Evolutionary conservation across 495 filamentous ascomycete genomes (phyloP), one percentile per base, ranked within the genome.

Genomic region (Podospora fimiseda): DNA sequence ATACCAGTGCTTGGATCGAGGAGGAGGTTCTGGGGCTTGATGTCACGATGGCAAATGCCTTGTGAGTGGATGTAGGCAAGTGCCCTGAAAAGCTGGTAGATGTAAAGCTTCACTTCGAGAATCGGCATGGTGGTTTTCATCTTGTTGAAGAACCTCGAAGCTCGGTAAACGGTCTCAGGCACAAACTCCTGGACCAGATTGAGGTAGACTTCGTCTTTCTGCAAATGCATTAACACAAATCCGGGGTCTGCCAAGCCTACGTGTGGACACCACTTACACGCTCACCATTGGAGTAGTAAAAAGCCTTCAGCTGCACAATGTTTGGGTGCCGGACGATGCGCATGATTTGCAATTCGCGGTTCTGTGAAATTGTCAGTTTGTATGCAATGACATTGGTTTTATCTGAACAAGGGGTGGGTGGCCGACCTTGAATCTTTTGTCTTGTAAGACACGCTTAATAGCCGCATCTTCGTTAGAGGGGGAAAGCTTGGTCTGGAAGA

Each of bases 91-190:
- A 99, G 85, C 74, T 99, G 93, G 71, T 99, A 99, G 68, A 96
- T 97, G 77, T 96, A 99, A 44, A 99, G 85, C 74, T 99, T 99
- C 63, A 97, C 90, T 69, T 97, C 93, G 48, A 99, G 80, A 68
- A 89, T 96, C 20, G 93, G 93, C 93, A 99, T 99, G 14, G 94
- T 96, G 5, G 93, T 95, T 81, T 99, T 99, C 82, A 97, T 82
- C 76, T 97, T 99, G 77, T 95, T 96, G 80, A 97, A 99, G 73
- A 95, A 96, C 44, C 93, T 81, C 40, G 93, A 97, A n/a, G 93
- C 94, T 52, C 94, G 83, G 69, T 97, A 99, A 33, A 99, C 94
- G 0, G 93, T 97, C 75, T 97, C 93, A 9, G 94, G 94, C 45
- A 99, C 94, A 66, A 90, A 99, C 69, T 99, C 93, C 62, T 97